These are phyloP conservation scores for Saposhnikovia divaricata DNA, from an alignment of 129 eudicot genomes.

Conservation along the genomic window DNA sequence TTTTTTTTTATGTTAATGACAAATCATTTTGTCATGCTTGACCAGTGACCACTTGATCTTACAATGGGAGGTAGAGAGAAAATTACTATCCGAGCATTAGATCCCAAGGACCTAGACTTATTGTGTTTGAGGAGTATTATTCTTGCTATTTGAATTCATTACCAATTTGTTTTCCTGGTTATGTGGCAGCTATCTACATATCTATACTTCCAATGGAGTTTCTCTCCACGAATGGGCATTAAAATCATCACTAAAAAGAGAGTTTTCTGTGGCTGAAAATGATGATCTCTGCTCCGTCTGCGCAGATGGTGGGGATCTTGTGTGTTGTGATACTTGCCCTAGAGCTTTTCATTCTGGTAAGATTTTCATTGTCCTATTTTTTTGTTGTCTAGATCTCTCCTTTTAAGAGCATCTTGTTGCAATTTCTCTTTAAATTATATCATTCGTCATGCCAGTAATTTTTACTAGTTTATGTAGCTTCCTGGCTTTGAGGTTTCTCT, in stretches of 20 bases:
- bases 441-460: background rate
- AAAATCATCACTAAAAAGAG: conserved; percentile 34
- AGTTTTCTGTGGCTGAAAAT: conserved; percentile 54
- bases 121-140: background rate
- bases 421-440: background rate
- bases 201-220: conserved; percentile 79
- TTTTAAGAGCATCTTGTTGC: background rate
- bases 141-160: background rate
- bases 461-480: background rate
- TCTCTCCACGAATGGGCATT: conserved; percentile 82
- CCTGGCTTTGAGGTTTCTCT: background rate
- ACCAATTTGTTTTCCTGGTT: background rate
- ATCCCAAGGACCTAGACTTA: background rate
- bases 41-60: background rate
- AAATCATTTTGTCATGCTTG: background rate
- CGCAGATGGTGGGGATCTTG: conserved; percentile 64
- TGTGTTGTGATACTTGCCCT: conserved; percentile 81
- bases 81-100: background rate
- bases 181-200: conserved; percentile 56
- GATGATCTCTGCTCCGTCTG: conserved; percentile 91
- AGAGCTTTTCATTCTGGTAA: conserved; percentile 80
- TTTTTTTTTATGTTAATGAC: background rate
- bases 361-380: conserved; percentile 5
- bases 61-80: background rate
- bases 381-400: background rate